phyloP scores from a whole-genome alignment of 108 stramenopile genomes.

The Conticribra guillardii region DNA sequence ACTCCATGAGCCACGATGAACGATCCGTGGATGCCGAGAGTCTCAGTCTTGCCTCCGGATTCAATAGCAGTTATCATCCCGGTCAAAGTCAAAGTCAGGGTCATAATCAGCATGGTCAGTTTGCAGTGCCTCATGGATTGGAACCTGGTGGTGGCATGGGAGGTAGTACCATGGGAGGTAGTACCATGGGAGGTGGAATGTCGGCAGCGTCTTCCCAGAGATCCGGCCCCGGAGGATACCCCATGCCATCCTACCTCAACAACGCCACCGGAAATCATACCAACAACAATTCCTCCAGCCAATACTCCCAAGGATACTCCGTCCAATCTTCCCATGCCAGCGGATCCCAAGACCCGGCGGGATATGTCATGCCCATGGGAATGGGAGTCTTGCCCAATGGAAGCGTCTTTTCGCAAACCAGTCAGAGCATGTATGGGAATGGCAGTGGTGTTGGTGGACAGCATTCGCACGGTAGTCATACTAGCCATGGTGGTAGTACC shows the following conservation, averaged over 20 bases:
- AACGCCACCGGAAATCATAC: not conserved
- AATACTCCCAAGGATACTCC: not conserved
- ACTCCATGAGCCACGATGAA: not conserved
- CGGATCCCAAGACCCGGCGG: slow-evolving; percentile 15
- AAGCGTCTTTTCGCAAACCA: slow-evolving; percentile 10
- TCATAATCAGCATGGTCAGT: not conserved
- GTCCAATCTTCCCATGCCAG: not conserved
- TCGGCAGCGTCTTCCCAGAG: not conserved
- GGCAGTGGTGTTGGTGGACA: not conserved
- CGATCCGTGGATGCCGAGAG: slow-evolving; percentile 17
- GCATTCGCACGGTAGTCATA: no score
- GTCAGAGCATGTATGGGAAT: not conserved
- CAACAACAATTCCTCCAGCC: not conserved
- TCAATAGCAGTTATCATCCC: slow-evolving; percentile 7
- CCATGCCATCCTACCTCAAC: slow-evolving; percentile 1
- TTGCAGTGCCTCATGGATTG: not conserved
- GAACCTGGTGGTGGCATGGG: not conserved
- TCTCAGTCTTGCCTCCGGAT: slow-evolving; percentile 5
- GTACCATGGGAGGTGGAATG: not conserved
- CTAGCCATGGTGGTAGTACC: no score
- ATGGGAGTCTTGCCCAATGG: slow-evolving; percentile 26
- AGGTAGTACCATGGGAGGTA: not conserved
- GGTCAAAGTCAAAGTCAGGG: not conserved
- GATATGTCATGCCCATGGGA: slow-evolving; percentile 35
- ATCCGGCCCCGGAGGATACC: not conserved